A percentile compares a stretch with the other conserved stretches of the same genome.
phyloP scores from a whole-genome alignment of 2,329 filamentous ascomycete genomes.

The Nemania diffusa region DNA sequence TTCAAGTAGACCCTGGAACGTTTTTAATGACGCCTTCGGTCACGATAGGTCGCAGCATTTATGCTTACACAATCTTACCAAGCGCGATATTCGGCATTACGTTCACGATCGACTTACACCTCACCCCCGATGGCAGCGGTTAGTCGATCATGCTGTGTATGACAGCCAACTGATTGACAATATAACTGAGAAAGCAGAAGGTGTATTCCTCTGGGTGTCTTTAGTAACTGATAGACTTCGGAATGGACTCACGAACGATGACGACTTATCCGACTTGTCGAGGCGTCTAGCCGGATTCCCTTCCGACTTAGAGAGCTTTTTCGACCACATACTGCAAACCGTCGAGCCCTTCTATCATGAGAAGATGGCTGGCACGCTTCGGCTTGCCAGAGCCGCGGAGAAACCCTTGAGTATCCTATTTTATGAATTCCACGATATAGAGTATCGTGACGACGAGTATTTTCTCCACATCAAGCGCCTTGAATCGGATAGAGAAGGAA shows the following conservation, averaged over 20 bases:
- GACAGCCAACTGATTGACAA: slow-evolving; percentile 23
- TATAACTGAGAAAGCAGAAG: slow-evolving; percentile 24
- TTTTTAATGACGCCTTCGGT: slow-evolving; percentile 46
- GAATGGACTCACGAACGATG: slow-evolving; percentile 25
- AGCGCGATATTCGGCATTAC: slow-evolving; percentile 42
- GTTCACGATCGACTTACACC: slow-evolving; percentile 30
- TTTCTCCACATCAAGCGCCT: slow-evolving; percentile 14
- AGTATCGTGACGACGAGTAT: slow-evolving; percentile 26
- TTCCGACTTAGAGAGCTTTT: slow-evolving; percentile 29
- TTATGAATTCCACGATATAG: slow-evolving; percentile 30
- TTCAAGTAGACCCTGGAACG: slow-evolving; percentile 47
- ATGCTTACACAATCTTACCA: slow-evolving; percentile 41
- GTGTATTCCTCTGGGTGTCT: slow-evolving; percentile 33
- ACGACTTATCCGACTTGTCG: slow-evolving; percentile 26
- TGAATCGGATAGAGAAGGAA: neutral
- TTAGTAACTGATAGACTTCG: slow-evolving; percentile 24
- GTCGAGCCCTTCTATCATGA: slow-evolving; percentile 33
- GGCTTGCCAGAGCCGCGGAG: slow-evolving; percentile 16
- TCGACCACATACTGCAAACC: slow-evolving; percentile 27
- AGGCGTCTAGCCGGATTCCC: slow-evolving; percentile 21
- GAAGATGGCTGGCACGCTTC: slow-evolving; percentile 28
- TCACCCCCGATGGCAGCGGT: slow-evolving; percentile 35
- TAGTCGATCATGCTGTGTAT: slow-evolving; percentile 10
- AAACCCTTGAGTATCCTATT: slow-evolving; percentile 11
- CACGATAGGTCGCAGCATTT: slow-evolving; percentile 33